Evolutionary conservation across 129 eudicot species (phyloP).

Genomic region (Tanacetum coccineum): DNA sequence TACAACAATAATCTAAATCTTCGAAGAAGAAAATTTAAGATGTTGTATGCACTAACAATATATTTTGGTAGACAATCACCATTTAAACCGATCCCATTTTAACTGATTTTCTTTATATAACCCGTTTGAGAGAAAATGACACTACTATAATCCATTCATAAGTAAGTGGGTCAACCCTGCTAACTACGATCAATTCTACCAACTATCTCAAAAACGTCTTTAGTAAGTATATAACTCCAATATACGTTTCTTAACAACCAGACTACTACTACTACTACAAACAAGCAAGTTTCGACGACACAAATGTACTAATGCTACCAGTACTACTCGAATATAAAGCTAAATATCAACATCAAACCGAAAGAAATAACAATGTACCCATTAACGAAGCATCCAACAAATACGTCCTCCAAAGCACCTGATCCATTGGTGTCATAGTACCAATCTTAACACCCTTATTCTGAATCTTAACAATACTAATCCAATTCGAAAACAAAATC

Average conservation of each 20-base stretch:
- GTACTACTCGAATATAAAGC: not conserved
- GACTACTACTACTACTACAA: too few species aligned
- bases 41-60: too few species aligned
- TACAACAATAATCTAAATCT: too few species aligned
- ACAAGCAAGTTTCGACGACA: constrained; percentile 4
- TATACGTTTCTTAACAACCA: not conserved
- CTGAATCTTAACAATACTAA: constrained; percentile 91
- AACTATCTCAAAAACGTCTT: not conserved
- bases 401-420: constrained; percentile 98
- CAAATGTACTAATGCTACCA: not conserved
- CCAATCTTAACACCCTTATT: constrained; percentile 95
- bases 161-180: not conserved
- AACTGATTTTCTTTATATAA: too few species aligned
- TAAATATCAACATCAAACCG: constrained; percentile 15
- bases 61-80: too few species aligned
- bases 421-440: constrained; percentile 99
- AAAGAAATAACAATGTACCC: constrained; percentile 40
- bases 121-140: not conserved
- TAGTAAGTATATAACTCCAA: not conserved
- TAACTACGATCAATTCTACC: not conserved
- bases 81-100: too few species aligned
- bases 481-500: constrained; percentile 61
- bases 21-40: too few species aligned
- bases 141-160: not conserved
- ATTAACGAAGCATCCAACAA: constrained; percentile 90